Evolutionary conservation across 1,139 yeast species (phyloP).

Genomic region (Tardiomyces depauwii): DNA sequence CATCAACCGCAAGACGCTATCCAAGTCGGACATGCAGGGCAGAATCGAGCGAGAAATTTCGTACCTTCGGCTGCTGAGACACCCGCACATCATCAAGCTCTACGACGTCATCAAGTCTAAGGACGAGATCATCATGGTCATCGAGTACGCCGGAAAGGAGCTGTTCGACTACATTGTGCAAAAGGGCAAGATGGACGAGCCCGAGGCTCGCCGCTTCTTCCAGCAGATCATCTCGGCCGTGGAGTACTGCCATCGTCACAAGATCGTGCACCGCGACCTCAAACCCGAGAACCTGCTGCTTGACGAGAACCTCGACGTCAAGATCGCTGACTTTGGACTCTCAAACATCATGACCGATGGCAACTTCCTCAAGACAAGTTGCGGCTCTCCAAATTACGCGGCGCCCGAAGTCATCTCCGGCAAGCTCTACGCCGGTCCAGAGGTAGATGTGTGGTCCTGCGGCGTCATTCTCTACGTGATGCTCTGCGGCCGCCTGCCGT

Average conservation of each 20-base stretch:
- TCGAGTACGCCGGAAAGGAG: slow-evolving; percentile 94
- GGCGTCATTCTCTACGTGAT: slow-evolving; percentile 94
- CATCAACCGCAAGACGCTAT: slow-evolving; percentile 85
- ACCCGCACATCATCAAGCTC: slow-evolving; percentile 92
- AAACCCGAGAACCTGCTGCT: slow-evolving; percentile 88
- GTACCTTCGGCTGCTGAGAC: slow-evolving; percentile 77
- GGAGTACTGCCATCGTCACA: slow-evolving; percentile 95
- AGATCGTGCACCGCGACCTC: slow-evolving; percentile 92
- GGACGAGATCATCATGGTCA: slow-evolving; percentile 96
- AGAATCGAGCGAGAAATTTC: slow-evolving; percentile 92
- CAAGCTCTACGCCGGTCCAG: slow-evolving; percentile 95
- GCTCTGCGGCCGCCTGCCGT: slow-evolving; percentile 95
- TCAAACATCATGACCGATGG: slow-evolving; percentile 98
- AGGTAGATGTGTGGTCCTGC: slow-evolving; percentile 98
- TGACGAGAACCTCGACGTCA: slow-evolving; percentile 86
- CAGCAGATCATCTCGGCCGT: slow-evolving; percentile 98
- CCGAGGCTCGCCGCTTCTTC: slow-evolving; percentile 88
- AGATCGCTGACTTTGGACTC: slow-evolving; percentile 94
- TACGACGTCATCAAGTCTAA: slow-evolving; percentile 94
- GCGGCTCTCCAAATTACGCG: slow-evolving; percentile 97
- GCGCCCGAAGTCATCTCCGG: slow-evolving; percentile 98
- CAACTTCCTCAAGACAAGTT: slow-evolving; percentile 85
- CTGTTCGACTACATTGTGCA: slow-evolving; percentile 93
- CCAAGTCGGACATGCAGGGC: slow-evolving; percentile 97
- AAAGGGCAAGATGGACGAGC: slow-evolving; percentile 88